Conservation (phyloP, 805 yeast genomes). For the Metschnikowia borealis region DNA sequence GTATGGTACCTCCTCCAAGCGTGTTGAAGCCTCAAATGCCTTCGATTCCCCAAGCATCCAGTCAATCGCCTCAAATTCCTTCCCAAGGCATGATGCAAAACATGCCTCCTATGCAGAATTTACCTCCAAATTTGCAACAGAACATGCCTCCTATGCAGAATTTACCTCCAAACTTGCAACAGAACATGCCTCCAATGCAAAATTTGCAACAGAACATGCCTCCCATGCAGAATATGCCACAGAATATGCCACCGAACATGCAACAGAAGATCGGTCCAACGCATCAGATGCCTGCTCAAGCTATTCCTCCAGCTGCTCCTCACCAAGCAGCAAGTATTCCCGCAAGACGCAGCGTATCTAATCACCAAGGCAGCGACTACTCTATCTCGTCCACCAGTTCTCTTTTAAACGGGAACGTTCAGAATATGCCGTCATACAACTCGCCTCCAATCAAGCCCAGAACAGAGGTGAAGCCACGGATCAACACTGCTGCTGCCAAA, state of each 20-base stretch:
- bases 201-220: background rate
- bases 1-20: slow-evolving; percentile 1
- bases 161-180: background rate
- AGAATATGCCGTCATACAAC: background rate
- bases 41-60: background rate
- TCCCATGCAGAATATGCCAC: background rate
- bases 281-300: background rate
- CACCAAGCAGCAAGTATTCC: background rate
- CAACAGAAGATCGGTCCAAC: background rate
- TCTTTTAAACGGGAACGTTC: background rate
- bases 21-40: background rate
- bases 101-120: background rate
- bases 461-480: slow-evolving; percentile 10
- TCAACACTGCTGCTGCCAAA: slow-evolving; percentile 26
- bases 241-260: background rate
- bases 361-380: background rate
- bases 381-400: background rate
- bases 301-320: background rate
- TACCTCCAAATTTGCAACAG: background rate
- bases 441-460: background rate
- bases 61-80: background rate
- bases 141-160: slow-evolving; percentile 1
- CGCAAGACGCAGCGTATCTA: background rate
- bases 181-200: background rate
- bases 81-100: background rate